These are phyloP conservation scores for Ustilago sp. DNA, from an alignment of 1,284 basidiomycete genomes.

Conservation along the genomic window DNA sequence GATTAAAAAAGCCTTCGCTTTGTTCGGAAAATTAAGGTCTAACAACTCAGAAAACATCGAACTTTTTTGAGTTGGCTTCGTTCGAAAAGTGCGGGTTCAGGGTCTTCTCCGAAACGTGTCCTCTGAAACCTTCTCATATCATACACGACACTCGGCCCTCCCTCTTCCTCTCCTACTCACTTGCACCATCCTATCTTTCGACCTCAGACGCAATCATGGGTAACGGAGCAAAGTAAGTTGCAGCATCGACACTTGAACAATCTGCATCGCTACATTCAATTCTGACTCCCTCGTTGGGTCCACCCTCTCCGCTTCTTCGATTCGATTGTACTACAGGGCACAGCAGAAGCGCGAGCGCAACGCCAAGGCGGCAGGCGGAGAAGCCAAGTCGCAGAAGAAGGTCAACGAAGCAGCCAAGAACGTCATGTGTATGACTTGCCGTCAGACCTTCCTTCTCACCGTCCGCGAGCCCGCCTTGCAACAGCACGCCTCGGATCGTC, in stretches of 20 bases:
- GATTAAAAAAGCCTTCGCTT: background rate
- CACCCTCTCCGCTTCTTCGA: background rate
- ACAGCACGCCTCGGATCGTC: constrained; percentile 61
- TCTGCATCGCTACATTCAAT: background rate
- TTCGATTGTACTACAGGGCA: constrained; percentile 42
- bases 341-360: constrained; percentile 68
- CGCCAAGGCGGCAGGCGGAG: constrained; percentile 58
- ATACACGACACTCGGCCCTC: constrained; percentile 13
- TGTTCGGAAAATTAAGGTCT: background rate
- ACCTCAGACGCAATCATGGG: constrained; percentile 40
- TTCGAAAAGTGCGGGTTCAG: constrained; percentile 17
- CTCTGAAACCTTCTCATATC: background rate
- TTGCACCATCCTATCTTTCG: constrained; percentile 7
- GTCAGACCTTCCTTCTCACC: constrained; percentile 72
- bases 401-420: constrained; percentile 71
- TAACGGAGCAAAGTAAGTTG: constrained; percentile 60
- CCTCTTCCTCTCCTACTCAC: background rate
- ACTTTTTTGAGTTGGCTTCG: constrained; percentile 7
- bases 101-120: constrained; percentile 17
- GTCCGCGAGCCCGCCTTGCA: constrained; percentile 70
- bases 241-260: background rate
- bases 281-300: background rate
- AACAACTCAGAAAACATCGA: background rate
- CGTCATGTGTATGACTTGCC: constrained; percentile 72
- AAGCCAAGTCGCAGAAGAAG: constrained; percentile 66